Base-by-base conservation (phyloP, 176 grass and related monocot species). In the Raddia guianensis region DNA sequence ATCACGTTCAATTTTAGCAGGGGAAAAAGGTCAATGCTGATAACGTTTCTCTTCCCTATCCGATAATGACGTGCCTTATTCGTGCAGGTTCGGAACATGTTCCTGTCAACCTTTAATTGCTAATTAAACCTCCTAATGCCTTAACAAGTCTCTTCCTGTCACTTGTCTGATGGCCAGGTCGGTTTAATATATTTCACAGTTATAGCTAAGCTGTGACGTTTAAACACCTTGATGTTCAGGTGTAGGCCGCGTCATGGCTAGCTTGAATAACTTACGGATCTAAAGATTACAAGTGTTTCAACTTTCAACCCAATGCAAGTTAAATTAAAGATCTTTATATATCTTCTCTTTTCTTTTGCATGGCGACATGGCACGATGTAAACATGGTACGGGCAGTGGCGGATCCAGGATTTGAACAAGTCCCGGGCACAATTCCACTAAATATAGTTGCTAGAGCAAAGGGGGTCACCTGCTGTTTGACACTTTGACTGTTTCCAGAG, bases 181-280 rank as follows among this genome's bases (percentile, higher is more conserved):
- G 27, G 27, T 27, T 27, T 27, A 27, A 27, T 27, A 27, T 27
- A 27, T 27, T 27, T 27, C 27, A 27, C 27, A 0, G 27, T 27
- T 27, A 27, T 27, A 27, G 27, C 27, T 27, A 27, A 27, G 27
- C 27, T 27, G 27, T 27, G 27, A 27, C 27, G 1, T 1, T 27
- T 27, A 27, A n/a, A n/a, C n/a, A n/a, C n/a, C n/a, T n/a, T n/a
- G n/a, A n/a, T n/a, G n/a, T n/a, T n/a, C n/a, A n/a, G n/a, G n/a
- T n/a, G 27, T 0, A 18, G 37, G 54, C 54, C 73, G 46, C 37
- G 55, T 47, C 53, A n/a, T 56, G 8, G 4, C 2, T 27, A 12
- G 12, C 64, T 16, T 45, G 61, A 43, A 81, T 61, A 82, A 82
- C 34, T 63, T 73, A 64, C 33, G 70, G 13, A 66, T n/a, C 9